These are phyloP conservation scores for Myxozyma vanderwaltii DNA, from an alignment of 805 yeast genomes.

Conservation along the genomic window DNA sequence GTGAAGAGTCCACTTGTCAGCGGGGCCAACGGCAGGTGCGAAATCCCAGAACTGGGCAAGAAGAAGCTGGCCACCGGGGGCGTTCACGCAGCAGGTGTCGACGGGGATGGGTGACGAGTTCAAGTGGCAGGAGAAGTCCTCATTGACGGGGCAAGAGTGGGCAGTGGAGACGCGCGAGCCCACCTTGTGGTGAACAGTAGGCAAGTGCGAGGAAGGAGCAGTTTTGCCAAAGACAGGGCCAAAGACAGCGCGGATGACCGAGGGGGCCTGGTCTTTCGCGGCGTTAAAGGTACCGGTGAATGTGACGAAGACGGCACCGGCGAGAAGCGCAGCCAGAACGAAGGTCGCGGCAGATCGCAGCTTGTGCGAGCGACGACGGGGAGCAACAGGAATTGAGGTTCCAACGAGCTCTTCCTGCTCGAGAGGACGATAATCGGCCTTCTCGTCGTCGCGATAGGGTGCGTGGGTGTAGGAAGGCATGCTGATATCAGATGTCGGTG, in stretches of 20 bases:
- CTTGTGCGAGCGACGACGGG: conserved; percentile 14
- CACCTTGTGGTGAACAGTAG: background rate
- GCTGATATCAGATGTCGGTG: background rate
- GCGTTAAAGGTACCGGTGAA: conserved; percentile 5
- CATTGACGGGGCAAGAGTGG: conserved; percentile 20
- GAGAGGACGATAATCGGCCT: conserved; percentile 10
- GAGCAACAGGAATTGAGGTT: background rate
- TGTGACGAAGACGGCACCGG: conserved; percentile 13
- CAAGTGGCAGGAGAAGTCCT: conserved; percentile 28
- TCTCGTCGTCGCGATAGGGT: conserved; percentile 19
- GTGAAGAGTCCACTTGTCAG: conserved; percentile 73
- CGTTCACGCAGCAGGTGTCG: conserved; percentile 81
- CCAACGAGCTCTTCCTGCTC: conserved; percentile 5
- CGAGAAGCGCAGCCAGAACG: conserved; percentile 11
- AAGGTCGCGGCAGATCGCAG: background rate
- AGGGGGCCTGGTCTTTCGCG: background rate
- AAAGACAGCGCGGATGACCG: conserved; percentile 2
- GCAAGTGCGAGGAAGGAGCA: background rate
- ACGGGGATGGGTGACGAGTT: conserved; percentile 6
- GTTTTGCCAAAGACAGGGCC: conserved; percentile 6
- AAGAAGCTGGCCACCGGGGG: conserved; percentile 79
- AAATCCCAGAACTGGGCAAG: conserved; percentile 95
- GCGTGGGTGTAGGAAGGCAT: conserved; percentile 9
- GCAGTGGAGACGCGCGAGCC: conserved; percentile 16
- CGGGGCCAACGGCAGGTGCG: conserved; percentile 70